These are phyloP conservation scores for Apiotrichum mycotoxinovorans DNA, from an alignment of 1,284 basidiomycete species.

Conservation along the genomic window DNA sequence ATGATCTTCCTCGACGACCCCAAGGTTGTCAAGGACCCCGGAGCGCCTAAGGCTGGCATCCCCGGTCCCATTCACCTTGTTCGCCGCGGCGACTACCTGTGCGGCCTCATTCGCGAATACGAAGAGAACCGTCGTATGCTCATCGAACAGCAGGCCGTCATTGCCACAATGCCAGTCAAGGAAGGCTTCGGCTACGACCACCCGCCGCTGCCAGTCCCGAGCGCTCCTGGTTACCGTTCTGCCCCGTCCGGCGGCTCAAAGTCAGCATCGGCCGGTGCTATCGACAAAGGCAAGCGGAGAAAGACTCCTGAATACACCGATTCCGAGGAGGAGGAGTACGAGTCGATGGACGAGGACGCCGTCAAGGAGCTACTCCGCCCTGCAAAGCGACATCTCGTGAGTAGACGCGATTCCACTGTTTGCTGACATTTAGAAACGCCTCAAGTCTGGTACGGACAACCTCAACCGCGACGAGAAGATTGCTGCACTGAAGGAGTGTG, in stretches of 20 bases:
- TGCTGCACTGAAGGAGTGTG: constrained; percentile 88
- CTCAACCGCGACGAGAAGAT: constrained; percentile 94
- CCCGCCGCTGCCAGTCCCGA: constrained; percentile 21
- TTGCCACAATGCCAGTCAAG: constrained; percentile 51
- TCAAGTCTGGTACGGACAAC: constrained; percentile 86
- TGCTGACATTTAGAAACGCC: constrained; percentile 66
- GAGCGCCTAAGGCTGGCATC: constrained; percentile 54
- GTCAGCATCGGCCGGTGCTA: background rate
- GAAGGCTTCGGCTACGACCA: constrained; percentile 46
- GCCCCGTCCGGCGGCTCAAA: background rate
- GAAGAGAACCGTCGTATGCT: constrained; percentile 82
- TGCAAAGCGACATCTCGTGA: constrained; percentile 90
- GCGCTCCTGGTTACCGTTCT: background rate
- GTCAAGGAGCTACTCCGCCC: constrained; percentile 96
- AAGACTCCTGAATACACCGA: constrained; percentile 90
- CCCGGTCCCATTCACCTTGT: constrained; percentile 97
- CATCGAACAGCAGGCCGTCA: constrained; percentile 53
- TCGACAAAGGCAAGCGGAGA: constrained; percentile 71
- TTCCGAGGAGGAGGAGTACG: constrained; percentile 75
- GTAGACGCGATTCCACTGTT: constrained; percentile 34
- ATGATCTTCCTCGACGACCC: constrained; percentile 99
- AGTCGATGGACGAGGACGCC: constrained; percentile 90
- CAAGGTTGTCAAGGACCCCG: constrained; percentile 56
- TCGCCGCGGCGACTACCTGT: constrained; percentile 88
- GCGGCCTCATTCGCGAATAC: constrained; percentile 80